A percentile compares a stretch with the other conserved stretches of the same genome.
Evolutionary conservation across 192 early-diverging fungal species (phyloP).

Genomic region (Linnemannia hyalina): DNA sequence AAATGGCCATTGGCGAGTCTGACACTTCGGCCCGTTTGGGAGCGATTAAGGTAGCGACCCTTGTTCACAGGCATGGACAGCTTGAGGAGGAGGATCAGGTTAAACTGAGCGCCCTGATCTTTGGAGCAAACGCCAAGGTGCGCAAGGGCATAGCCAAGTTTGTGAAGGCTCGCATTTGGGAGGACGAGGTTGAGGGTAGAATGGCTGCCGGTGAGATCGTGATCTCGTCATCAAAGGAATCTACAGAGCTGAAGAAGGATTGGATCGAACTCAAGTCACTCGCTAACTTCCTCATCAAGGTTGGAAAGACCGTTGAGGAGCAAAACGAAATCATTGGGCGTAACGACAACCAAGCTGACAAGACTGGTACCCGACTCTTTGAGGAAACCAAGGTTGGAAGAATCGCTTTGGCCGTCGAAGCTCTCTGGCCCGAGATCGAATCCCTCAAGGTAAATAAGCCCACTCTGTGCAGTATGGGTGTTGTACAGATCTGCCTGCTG

Average conservation of each 20-base stretch:
- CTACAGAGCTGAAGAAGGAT: conserved; percentile 43
- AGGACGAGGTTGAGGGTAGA: conserved; percentile 52
- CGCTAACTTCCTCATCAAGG: conserved; percentile 59
- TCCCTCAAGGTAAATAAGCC: conserved; percentile 32
- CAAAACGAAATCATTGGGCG: conserved; percentile 8
- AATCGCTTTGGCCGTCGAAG: conserved; percentile 55
- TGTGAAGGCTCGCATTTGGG: conserved; percentile 60
- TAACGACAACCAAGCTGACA: conserved; percentile 4
- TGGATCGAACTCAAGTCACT: conserved; percentile 65
- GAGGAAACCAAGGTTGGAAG: conserved; percentile 57
- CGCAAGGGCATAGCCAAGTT: conserved; percentile 76
- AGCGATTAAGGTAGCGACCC: conserved; percentile 65
- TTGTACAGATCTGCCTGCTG: neutral
- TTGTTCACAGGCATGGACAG: conserved; percentile 63
- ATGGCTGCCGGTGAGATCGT: conserved; percentile 37
- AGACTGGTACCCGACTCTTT: conserved; percentile 21
- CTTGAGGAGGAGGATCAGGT: conserved; percentile 74
- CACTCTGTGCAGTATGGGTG: neutral
- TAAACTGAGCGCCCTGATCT: conserved; percentile 77
- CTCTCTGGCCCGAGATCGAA: conserved; percentile 56
- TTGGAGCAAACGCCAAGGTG: conserved; percentile 75
- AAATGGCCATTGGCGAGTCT: conserved; percentile 80
- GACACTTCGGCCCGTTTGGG: conserved; percentile 64
- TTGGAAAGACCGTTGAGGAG: conserved; percentile 27
- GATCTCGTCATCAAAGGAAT: conserved; percentile 2